phyloP scores from a whole-genome alignment of 208 protist species.

The Leishmania turanica region DNA sequence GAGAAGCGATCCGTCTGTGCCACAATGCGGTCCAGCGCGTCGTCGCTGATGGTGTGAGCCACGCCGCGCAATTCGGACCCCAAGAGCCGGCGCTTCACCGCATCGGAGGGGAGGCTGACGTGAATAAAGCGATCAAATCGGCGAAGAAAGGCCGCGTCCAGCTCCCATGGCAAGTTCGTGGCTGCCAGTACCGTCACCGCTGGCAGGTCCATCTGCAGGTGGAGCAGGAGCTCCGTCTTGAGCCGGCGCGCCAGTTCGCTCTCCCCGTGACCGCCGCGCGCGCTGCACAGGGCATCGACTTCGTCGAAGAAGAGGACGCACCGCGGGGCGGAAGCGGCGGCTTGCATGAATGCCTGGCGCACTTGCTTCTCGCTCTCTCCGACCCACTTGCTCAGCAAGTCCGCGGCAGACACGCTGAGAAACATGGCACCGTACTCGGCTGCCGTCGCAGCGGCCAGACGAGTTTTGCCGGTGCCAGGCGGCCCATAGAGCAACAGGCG shows the following conservation, averaged over 20 bases:
- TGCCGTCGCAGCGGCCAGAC: constrained; percentile 98
- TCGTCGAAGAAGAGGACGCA: constrained; percentile 95
- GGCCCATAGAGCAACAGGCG: constrained; percentile 98
- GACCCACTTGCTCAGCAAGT: constrained; percentile 97
- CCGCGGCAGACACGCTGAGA: constrained; percentile 93
- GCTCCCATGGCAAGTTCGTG: constrained; percentile 93
- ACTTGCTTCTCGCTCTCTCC: constrained; percentile 98
- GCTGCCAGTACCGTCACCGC: constrained; percentile 86
- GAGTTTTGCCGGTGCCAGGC: constrained; percentile 97
- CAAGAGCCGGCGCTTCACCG: constrained; percentile 43
- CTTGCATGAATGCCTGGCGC: constrained; percentile 90
- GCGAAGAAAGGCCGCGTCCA: constrained; percentile 87
- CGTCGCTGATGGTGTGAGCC: constrained; percentile 37
- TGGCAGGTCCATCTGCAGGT: constrained; percentile 69
- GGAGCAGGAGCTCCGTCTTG: constrained; percentile 99
- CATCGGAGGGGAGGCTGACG: constrained; percentile 66
- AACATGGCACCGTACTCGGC: constrained; percentile 94
- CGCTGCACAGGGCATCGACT: constrained; percentile 91
- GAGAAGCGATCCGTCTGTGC: constrained; percentile 78
- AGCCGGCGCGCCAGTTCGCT: constrained; percentile 94
- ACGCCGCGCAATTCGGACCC: constrained; percentile 34
- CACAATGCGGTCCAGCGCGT: constrained; percentile 49
- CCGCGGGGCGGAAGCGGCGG: constrained; percentile 39
- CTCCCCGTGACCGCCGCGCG: constrained; percentile 70
- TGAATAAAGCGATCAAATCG: constrained; percentile 92